These are phyloP conservation scores for Myriosclerotinia scirpicola DNA, from an alignment of 2,329 filamentous ascomycete genomes.

Conservation along the genomic window DNA sequence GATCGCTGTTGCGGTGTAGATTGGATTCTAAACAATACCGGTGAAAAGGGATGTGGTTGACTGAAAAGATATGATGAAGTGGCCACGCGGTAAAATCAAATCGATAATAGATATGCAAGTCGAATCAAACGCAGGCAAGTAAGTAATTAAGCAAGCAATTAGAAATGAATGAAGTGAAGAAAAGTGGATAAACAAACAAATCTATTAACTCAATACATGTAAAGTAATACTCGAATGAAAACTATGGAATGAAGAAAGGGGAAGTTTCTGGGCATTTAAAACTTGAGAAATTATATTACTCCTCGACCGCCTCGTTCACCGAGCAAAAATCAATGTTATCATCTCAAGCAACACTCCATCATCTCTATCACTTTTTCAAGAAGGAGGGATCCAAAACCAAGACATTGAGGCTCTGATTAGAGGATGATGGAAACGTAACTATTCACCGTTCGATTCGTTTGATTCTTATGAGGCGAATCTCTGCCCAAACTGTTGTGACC, in stretches of 20 bases:
- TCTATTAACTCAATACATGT: background rate
- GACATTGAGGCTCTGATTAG: slow-evolving; percentile 13
- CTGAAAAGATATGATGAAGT: background rate
- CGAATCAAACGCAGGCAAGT: background rate
- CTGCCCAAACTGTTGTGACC: slow-evolving; percentile 3
- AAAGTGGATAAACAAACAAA: slow-evolving; percentile 4
- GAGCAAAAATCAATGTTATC: background rate
- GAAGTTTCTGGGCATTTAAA: slow-evolving; percentile 3
- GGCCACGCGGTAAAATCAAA: background rate
- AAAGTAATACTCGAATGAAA: slow-evolving; percentile 10
- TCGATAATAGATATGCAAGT: background rate
- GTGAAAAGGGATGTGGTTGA: background rate
- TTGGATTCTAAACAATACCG: background rate
- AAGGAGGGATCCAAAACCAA: slow-evolving; percentile 13
- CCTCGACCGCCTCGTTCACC: background rate
- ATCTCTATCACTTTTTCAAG: slow-evolving; percentile 1
- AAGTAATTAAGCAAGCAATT: slow-evolving; percentile 6
- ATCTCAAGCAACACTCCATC: background rate
- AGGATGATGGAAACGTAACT: slow-evolving; percentile 14
- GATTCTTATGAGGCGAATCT: slow-evolving; percentile 4
- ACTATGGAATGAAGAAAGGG: background rate
- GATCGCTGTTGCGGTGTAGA: slow-evolving; percentile 9
- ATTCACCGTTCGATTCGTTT: slow-evolving; percentile 14
- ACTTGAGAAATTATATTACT: slow-evolving; percentile 4
- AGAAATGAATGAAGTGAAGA: slow-evolving; percentile 1